Evolutionary conservation across 441 rosid genomes (phyloP).

Genomic region (Daphne laureola): DNA sequence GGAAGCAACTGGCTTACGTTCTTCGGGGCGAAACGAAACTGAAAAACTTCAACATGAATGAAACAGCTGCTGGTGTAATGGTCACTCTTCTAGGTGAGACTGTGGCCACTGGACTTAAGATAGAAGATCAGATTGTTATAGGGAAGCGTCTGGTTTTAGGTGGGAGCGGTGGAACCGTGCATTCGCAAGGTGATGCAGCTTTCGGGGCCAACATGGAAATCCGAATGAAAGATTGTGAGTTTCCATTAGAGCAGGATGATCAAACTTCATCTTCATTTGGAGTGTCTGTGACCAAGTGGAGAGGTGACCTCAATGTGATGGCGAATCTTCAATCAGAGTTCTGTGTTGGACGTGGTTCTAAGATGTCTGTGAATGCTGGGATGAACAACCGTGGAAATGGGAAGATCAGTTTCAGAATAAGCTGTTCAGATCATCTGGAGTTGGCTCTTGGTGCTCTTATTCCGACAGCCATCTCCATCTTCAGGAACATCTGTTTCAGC

Average conservation of each 20-base stretch:
- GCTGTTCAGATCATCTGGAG: slow-evolving; percentile 42
- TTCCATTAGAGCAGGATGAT: slow-evolving; percentile 33
- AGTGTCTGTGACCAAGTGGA: slow-evolving; percentile 41
- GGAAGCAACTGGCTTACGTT: slow-evolving; percentile 52
- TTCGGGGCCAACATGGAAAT: slow-evolving; percentile 48
- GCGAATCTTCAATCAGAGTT: slow-evolving; percentile 49
- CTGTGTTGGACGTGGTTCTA: slow-evolving; percentile 30
- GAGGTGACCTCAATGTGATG: slow-evolving; percentile 29
- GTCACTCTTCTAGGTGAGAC: slow-evolving; percentile 42
- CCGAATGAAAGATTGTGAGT: slow-evolving; percentile 29
- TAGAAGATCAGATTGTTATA: slow-evolving; percentile 45
- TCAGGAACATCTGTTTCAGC: slow-evolving; percentile 15
- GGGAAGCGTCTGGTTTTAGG: slow-evolving; percentile 38
- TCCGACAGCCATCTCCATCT: slow-evolving; percentile 26
- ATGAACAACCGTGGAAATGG: slow-evolving; percentile 49
- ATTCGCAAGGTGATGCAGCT: slow-evolving; percentile 33
- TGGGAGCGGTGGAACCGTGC: slow-evolving; percentile 39
- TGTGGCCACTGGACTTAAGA: slow-evolving; percentile 40
- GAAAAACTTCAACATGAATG: slow-evolving; percentile 36
- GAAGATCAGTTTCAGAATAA: slow-evolving; percentile 35
- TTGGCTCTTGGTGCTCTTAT: slow-evolving; percentile 32
- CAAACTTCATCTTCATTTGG: slow-evolving; percentile 30
- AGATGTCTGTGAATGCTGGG: slow-evolving; percentile 34
- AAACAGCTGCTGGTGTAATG: slow-evolving; percentile 41
- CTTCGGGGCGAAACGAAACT: slow-evolving; percentile 44